A percentile compares a stretch with the other conserved stretches of the same genome.
These are phyloP conservation scores for Talaromyces trachyspermus DNA, from an alignment of 495 filamentous ascomycete genomes.

Conservation along the genomic window DNA sequence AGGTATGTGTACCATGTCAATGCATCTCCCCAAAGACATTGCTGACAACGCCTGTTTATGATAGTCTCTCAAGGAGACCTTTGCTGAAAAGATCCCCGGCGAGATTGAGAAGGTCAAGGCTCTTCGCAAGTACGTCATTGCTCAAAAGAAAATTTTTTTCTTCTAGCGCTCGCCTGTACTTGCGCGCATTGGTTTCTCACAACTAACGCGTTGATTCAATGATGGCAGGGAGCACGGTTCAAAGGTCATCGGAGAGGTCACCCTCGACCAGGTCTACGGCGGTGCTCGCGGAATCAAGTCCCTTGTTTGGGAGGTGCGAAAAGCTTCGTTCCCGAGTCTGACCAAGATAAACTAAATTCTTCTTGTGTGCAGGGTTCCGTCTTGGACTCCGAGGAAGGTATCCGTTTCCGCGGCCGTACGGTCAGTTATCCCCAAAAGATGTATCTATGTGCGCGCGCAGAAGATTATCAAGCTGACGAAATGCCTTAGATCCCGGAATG, in stretches of 20 bases:
- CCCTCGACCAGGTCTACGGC: conserved; percentile 97
- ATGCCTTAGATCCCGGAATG: conserved; percentile 80
- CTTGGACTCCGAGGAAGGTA: conserved; percentile 96
- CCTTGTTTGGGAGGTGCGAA: conserved; percentile 83
- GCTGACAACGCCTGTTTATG: conserved; percentile 19
- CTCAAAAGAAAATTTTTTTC: not conserved
- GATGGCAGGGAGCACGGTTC: conserved; percentile 72
- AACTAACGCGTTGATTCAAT: conserved; percentile 17
- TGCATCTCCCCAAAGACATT: conserved; percentile 10
- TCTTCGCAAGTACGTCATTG: conserved; percentile 70
- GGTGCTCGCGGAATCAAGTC: conserved; percentile 98
- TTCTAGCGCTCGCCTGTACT: too few relatives aligned
- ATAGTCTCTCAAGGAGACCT: conserved; percentile 96
- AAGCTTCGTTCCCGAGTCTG: too few relatives aligned
- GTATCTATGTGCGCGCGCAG: not conserved
- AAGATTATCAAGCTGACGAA: conserved; percentile 15
- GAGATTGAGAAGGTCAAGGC: conserved; percentile 99
- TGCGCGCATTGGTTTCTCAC: too few relatives aligned
- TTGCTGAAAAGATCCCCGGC: conserved; percentile 86
- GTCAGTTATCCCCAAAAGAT: conserved; percentile 33
- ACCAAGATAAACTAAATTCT: conserved; percentile 9
- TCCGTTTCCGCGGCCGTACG: conserved; percentile 96
- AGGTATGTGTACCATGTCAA: conserved; percentile 48
- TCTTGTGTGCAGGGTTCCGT: conserved; percentile 65
- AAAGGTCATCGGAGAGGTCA: conserved; percentile 95